A percentile compares a stretch with the other conserved stretches of the same genome.
Evolutionary conservation across 441 rosid species (phyloP).

Genomic region (Jatropha multifida): DNA sequence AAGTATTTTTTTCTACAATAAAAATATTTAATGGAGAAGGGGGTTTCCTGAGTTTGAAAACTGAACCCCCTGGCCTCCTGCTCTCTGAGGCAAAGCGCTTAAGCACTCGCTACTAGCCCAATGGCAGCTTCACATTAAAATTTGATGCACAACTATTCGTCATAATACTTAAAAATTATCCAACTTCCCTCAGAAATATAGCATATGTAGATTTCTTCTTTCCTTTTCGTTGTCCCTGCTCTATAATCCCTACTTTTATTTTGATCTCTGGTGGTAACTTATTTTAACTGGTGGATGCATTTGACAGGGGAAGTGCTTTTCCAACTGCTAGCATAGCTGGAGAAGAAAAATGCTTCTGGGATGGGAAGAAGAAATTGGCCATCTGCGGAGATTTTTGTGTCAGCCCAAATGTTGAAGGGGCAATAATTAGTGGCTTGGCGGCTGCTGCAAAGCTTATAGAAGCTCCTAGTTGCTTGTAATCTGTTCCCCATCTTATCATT

Average conservation of each 20-base stretch:
- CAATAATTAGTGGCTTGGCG: constrained; percentile 68
- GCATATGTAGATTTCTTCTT: background rate
- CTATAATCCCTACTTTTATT: background rate
- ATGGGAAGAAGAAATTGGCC: constrained; percentile 46
- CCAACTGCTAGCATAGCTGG: constrained; percentile 61
- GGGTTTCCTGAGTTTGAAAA: too few relatives aligned
- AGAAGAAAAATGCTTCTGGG: constrained; percentile 77
- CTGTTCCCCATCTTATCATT: background rate
- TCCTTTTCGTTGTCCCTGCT: background rate
- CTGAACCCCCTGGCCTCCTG: too few relatives aligned
- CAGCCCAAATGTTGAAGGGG: constrained; percentile 75
- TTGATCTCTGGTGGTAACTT: background rate
- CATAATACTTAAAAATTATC: background rate
- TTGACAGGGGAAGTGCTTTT: constrained; percentile 78
- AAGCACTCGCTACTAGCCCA: too few relatives aligned
- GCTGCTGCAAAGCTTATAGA: constrained; percentile 62
- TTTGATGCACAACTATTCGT: background rate
- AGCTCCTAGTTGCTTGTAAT: constrained; percentile 39
- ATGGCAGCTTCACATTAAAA: too few relatives aligned
- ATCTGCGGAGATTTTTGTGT: constrained; percentile 83
- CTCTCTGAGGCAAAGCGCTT: too few relatives aligned
- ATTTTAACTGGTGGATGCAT: background rate
- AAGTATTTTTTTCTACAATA: too few relatives aligned
- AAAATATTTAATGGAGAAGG: too few relatives aligned
- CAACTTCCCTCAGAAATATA: background rate